Conservation (phyloP, 2,329 filamentous ascomycete genomes). For the Neophaeococcomyces aloes region DNA sequence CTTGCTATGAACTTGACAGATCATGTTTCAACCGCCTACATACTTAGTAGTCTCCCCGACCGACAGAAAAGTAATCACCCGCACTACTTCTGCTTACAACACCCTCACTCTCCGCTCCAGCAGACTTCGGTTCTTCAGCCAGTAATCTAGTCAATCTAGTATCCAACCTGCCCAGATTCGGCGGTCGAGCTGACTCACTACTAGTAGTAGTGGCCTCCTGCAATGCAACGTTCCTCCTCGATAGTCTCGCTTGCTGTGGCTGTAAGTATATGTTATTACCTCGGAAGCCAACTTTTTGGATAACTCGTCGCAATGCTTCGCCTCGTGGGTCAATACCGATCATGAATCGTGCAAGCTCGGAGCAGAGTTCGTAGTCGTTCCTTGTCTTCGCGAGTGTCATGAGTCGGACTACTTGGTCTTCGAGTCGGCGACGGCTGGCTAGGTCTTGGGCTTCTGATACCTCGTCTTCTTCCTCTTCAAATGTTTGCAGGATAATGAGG, state of each 20-base stretch:
- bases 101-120: slow-evolving; percentile 6
- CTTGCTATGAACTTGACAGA: neutral
- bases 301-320: slow-evolving; percentile 51
- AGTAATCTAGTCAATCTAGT: slow-evolving; percentile 3
- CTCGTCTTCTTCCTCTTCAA: slow-evolving; percentile 36
- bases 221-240: slow-evolving; percentile 5
- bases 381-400: slow-evolving; percentile 71
- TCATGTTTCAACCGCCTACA: slow-evolving; percentile 7
- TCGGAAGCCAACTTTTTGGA: slow-evolving; percentile 29
- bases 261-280: slow-evolving; percentile 5
- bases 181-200: neutral
- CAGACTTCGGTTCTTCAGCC: slow-evolving; percentile 8
- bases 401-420: slow-evolving; percentile 58
- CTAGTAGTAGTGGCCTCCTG: neutral
- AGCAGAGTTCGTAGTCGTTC: slow-evolving; percentile 90
- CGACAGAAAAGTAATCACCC: slow-evolving; percentile 18
- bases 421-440: slow-evolving; percentile 23
- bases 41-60: slow-evolving; percentile 12
- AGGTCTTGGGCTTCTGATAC: slow-evolving; percentile 40
- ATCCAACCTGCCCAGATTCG: slow-evolving; percentile 3
- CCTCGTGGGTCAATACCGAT: slow-evolving; percentile 85
- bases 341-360: slow-evolving; percentile 87
- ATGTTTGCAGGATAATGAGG: slow-evolving; percentile 82
- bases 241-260: slow-evolving; percentile 5
- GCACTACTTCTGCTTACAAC: slow-evolving; percentile 9